Evolutionary conservation across 345 rosid species (phyloP).

Genomic region (Boechera retrofracta): DNA sequence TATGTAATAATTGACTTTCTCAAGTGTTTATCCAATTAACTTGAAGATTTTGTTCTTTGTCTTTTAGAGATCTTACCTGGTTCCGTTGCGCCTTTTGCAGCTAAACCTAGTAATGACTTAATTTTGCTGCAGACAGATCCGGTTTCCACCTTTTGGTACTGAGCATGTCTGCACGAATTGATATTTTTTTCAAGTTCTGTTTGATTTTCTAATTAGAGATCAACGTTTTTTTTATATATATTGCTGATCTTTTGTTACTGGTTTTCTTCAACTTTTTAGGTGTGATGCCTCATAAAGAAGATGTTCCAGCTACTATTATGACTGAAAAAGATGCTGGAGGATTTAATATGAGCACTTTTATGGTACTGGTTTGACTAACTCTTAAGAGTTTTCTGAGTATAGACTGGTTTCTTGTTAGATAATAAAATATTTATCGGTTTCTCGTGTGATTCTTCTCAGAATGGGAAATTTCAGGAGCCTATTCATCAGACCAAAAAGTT

Average conservation of each 20-base stretch:
- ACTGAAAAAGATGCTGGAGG: slow-evolving; percentile 41
- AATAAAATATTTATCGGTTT: not conserved
- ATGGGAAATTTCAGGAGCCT: slow-evolving; percentile 41
- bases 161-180: slow-evolving; percentile 41
- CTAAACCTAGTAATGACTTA: slow-evolving; percentile 42
- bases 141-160: slow-evolving; percentile 45
- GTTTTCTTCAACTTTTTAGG: slow-evolving; percentile 46
- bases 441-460: slow-evolving; percentile 38
- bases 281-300: slow-evolving; percentile 32
- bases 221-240: not conserved
- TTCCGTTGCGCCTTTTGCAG: slow-evolving; percentile 44
- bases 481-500: slow-evolving; percentile 39
- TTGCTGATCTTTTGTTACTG: slow-evolving; percentile 25
- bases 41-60: slow-evolving; percentile 10
- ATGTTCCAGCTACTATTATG: slow-evolving; percentile 31
- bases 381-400: not conserved
- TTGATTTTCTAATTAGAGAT: not conserved
- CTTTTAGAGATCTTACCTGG: slow-evolving; percentile 32
- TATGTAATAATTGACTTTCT: too few relatives aligned
- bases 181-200: slow-evolving; percentile 9
- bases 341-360: slow-evolving; percentile 33
- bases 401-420: not conserved
- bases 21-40: not conserved
- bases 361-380: slow-evolving; percentile 45
- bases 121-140: slow-evolving; percentile 49